Evolutionary conservation across 768 basidiomycete species (phyloP), one percentile per base, ranked within the genome.

Genomic region (Boletus fagicola): DNA sequence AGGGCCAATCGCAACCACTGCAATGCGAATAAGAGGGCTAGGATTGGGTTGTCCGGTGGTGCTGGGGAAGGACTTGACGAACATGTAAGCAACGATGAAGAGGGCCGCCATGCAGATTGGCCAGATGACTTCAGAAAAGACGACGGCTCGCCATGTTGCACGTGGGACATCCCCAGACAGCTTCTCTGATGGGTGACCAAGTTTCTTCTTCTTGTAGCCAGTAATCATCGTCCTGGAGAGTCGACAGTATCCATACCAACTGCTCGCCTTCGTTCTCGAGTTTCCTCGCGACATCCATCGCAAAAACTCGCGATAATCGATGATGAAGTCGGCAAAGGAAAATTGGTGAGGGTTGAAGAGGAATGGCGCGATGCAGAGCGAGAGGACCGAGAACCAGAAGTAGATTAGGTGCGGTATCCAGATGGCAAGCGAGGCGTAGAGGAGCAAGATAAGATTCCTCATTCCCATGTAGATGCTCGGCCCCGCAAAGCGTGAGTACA

Each of bases 321-420:
- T 94, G 76, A 98, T 89, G 76, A 96, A 99, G 76, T 99, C 97
- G 65, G 92, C 76, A 72, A 88, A 92, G 11, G 93, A 92, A 83
- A 98, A 99, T 74, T 98, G 97, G 74, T 99, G 96, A n/a, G 97
- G 97, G 76, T 99, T 99, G 85, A 99, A 99, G 58, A 99, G 61
- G 86, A 98, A 99, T 0, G 97, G 97, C 36, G 97, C 94, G 64
- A 98, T 83, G 75, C 93, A 96, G 20, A 99, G 84, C 11, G 95
- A 94, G 57, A 95, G 73, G 56, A 98, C 93, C 16, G 97, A 96
- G 72, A 93, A 83, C 96, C 96, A 98, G 85, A 98, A 99, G 81
- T 98, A 99, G 75, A 96, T 92, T 65, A 98, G 79, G 75, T 93
- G 89, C 5, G 92, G 92, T 56, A 92, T 90, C 90, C 92, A 98